Percentiles rank a stretch among this genome's conserved stretches.
These are phyloP conservation scores for Naegleria fowleri DNA, from an alignment of 208 protist species.

Conservation along the genomic window DNA sequence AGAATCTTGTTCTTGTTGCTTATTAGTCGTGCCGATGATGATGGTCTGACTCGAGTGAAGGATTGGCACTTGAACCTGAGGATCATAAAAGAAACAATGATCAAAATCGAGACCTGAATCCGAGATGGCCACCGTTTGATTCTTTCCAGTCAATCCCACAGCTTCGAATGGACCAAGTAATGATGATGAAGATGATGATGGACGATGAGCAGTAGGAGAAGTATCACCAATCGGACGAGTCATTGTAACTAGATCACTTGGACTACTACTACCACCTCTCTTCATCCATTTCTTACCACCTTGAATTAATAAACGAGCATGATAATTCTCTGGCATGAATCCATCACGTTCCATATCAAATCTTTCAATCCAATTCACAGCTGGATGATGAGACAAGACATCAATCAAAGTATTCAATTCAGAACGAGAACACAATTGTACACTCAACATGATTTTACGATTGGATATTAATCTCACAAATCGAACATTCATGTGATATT, in stretches of 20 bases:
- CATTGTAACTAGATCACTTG: background rate
- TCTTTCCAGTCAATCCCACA: conserved; percentile 1
- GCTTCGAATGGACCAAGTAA: background rate
- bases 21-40: no score
- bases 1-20: no score
- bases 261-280: no score
- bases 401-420: background rate
- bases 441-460: background rate
- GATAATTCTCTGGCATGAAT: background rate
- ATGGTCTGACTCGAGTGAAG: no score
- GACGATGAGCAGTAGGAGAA: background rate
- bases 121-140: background rate
- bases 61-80: background rate
- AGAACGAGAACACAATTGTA: background rate
- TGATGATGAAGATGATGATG: background rate
- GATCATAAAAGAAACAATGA: conserved; percentile 20
- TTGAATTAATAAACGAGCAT: background rate
- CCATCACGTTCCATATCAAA: background rate
- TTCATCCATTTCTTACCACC: background rate
- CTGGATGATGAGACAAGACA: background rate
- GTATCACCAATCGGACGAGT: background rate
- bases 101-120: conserved; percentile 20
- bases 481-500: background rate
- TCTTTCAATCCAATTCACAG: background rate
- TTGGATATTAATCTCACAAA: background rate